phyloP scores from a whole-genome alignment of 2,329 filamentous ascomycete species.

The Alternaria consortialis region DNA sequence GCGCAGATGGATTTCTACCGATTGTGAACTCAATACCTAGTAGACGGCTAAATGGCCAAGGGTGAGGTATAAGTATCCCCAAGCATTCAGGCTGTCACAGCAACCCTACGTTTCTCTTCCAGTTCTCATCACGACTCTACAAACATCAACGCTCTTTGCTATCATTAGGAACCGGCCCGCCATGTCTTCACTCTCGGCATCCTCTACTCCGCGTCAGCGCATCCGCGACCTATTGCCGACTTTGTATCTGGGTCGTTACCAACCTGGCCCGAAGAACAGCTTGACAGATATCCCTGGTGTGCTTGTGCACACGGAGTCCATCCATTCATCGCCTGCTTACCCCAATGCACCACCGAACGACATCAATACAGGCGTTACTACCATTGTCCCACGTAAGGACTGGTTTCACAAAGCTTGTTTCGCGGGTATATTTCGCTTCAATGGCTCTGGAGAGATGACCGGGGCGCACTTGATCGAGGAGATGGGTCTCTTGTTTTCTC shows the following conservation, averaged over 20 bases:
- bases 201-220: constrained; percentile 37
- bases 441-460: constrained; percentile 70
- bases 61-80: background rate
- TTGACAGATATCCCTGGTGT: constrained; percentile 58
- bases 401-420: constrained; percentile 55
- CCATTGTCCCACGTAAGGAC: constrained; percentile 55
- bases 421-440: constrained; percentile 66
- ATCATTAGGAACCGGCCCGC: background rate
- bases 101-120: background rate
- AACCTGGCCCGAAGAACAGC: constrained; percentile 53
- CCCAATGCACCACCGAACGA: constrained; percentile 37
- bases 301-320: constrained; percentile 53
- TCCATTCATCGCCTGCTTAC: constrained; percentile 41
- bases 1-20: background rate
- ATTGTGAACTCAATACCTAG: background rate
- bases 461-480: constrained; percentile 70
- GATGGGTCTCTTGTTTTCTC: constrained; percentile 66
- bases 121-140: background rate
- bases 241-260: constrained; percentile 49
- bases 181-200: constrained; percentile 20
- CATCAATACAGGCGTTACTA: constrained; percentile 57
- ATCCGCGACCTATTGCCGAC: constrained; percentile 52
- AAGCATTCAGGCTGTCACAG: background rate
- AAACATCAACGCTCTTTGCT: background rate
- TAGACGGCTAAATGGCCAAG: background rate